These are phyloP conservation scores for Pisolithus thermaeus DNA, from an alignment of 1,284 basidiomycete genomes.

Conservation along the genomic window DNA sequence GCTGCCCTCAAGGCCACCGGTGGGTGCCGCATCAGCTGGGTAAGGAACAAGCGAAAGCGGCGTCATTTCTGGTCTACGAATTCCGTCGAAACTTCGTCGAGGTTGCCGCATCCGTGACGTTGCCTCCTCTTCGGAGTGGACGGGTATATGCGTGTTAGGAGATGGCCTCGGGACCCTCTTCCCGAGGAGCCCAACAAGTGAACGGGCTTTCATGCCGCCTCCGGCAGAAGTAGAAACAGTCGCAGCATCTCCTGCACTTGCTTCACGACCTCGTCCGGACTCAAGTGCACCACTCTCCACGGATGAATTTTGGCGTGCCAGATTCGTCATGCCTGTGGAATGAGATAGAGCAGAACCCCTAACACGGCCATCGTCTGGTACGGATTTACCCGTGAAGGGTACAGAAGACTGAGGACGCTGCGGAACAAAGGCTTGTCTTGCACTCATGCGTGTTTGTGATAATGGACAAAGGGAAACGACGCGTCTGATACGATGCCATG, in stretches of 20 bases:
- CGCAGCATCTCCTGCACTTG: not conserved
- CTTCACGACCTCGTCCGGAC: not conserved
- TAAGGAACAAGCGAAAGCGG: slow-evolving; percentile 24
- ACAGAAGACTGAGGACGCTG: slow-evolving; percentile 11
- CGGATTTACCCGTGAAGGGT: not conserved
- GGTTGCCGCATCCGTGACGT: slow-evolving; percentile 2
- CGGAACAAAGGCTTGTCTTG: slow-evolving; percentile 23
- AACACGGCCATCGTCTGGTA: not conserved
- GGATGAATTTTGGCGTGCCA: not conserved
- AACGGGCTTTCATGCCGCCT: slow-evolving; percentile 13
- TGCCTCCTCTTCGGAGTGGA: not conserved
- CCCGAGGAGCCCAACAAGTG: slow-evolving; percentile 18
- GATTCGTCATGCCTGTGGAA: not conserved
- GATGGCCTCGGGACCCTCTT: slow-evolving; percentile 11
- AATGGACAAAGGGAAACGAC: not conserved
- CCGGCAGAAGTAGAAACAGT: not conserved
- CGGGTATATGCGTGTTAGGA: not conserved
- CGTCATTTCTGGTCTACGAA: slow-evolving; percentile 15
- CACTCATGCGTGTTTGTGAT: slow-evolving; percentile 15
- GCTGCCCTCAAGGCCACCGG: not conserved
- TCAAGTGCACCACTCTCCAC: not conserved
- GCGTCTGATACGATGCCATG: not conserved
- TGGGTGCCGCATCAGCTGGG: slow-evolving; percentile 5
- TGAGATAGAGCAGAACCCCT: not conserved
- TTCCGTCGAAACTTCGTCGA: slow-evolving; percentile 20